Evolutionary conservation across 176 grass and related monocot species (phyloP), one percentile per base, ranked within the genome.

Genomic region (Hsuehochloa calcarea): DNA sequence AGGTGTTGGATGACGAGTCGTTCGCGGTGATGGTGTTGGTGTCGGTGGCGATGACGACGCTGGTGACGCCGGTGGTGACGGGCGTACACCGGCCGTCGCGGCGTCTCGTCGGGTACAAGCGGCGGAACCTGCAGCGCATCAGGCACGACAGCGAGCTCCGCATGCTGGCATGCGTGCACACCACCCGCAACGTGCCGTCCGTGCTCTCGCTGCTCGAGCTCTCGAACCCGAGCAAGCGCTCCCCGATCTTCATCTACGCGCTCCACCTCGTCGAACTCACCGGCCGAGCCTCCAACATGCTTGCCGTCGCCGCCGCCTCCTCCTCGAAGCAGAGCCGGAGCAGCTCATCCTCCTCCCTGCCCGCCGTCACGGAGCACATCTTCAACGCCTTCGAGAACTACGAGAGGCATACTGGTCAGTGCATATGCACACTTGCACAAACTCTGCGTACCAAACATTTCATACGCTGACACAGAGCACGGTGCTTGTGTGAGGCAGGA

Each of bases 221-320:
- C 31, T 85, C 89, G 0, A 93, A 92, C 80, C 96, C 91, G 0
- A 90, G 11, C 83, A 98, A 95, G 89, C 93, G 96, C 40, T 86
- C 91, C 45, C 93, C 93, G 4, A 98, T 98, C 74, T 98, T 95
- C 65, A 87, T 93, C 79, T 95, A 95, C 80, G 96, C 89, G 23
- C 89, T 98, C 78, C 96, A 98, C 83, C 96, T 98, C 46, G 85
- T 98, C 26, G 93, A 98, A 88, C 96, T 98, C 87, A 95, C 96
- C 0, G 89, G 91, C 19, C 89, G 96, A 14, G 87, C 93, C 50
- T 90, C 93, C 80, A 90, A 95, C 87, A 93, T 98, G 87, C 89
- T 98, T 63, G 88, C 89, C 80, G 82, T 87, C 0, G 89, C 94
- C 6, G 85, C 85, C 5, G 71, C 84, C 16, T 65, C 86, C 1